Evolutionary conservation across 441 rosid species (phyloP).

Genomic region (Biscutella laevigata): DNA sequence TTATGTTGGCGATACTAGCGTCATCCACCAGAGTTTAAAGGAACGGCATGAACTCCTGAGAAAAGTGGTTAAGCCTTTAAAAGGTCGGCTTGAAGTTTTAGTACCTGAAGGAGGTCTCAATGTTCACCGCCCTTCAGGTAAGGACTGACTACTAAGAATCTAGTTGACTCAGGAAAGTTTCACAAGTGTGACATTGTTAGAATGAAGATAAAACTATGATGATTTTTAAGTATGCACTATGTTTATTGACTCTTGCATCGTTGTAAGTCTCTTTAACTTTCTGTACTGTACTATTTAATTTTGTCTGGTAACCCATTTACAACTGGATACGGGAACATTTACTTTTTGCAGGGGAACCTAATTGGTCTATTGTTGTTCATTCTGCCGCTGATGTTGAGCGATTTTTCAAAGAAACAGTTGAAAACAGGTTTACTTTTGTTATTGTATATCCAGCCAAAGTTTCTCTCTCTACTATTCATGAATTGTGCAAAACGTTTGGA

Average conservation of each 20-base stretch:
- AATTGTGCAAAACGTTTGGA: not conserved
- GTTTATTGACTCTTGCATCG: not conserved
- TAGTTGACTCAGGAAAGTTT: not conserved
- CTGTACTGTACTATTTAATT: not conserved
- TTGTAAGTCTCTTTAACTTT: not conserved
- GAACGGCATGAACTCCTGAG: conserved; percentile 80
- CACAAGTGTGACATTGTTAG: not conserved
- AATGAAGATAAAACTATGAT: not conserved
- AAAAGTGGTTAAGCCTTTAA: conserved; percentile 66
- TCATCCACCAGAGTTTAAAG: conserved; percentile 88
- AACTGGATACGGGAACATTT: not conserved
- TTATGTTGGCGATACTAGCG: conserved; percentile 90
- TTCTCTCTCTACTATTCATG: not conserved
- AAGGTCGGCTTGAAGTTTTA: conserved; percentile 79
- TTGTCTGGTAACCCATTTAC: not conserved
- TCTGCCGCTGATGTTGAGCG: conserved; percentile 60
- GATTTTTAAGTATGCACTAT: not conserved
- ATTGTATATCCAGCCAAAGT: not conserved
- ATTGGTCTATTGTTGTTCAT: conserved; percentile 56
- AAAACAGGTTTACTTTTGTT: conserved; percentile 55
- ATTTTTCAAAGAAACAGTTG: conserved; percentile 80
- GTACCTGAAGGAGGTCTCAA: conserved; percentile 76
- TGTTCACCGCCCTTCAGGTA: conserved; percentile 54
- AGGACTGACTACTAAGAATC: conserved; percentile 10
- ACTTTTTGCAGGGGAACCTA: conserved; percentile 65